Base-by-base conservation (phyloP, 2,329 filamentous ascomycete genomes). In the Sordariomycetes sp. region DNA sequence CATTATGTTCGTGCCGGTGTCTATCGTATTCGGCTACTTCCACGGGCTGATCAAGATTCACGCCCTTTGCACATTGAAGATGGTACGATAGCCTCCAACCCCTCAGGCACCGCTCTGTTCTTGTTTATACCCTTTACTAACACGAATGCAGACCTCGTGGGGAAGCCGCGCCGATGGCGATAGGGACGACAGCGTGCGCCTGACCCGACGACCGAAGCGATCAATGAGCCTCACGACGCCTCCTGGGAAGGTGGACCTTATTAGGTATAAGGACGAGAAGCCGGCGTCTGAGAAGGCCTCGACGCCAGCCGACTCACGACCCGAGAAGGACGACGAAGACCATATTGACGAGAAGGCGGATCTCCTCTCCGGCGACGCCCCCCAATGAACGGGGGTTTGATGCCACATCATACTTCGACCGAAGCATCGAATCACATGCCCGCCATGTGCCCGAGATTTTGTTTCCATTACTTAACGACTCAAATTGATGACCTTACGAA, bases 11-110 rank as follows among this genome's bases (percentile, higher is more conserved):
- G 77, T 96, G 55, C 90, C 90, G 1, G 78, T 93, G n/a, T 96
- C 91, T 46, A 84, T 97, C 65, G 62, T 90, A 16, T 97, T 97
- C 72, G 93, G 93, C 55, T 97, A 94, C 73, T 88, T 95, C 66
- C 93, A 97, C 70, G 90, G 92, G 61, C 72, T 91, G 61, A 92
- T 97, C 78, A 97, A 97, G 78, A 78, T 96, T 62, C 93, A 93
- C 68, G 91, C 93, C 48, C 79, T 92, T 61, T 78, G 87, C 64
- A 96, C 92, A 60, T 82, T 92, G 64, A 86, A 88, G 68, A 87
- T 89, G 83, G 90, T 95, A 81, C 73, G 86, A 77, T 66, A 63
- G 3, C 46, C 20, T 50, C 20, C 18, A 50, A 12, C n/a, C 46
- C 12, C 46, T 20, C 24, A 40, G 32, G 16, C 34, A 54, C 46